Evolutionary conservation across 2,329 filamentous ascomycete genomes (phyloP), one percentile per base, ranked within the genome.

Genomic region (Ustilaginoidea virens): DNA sequence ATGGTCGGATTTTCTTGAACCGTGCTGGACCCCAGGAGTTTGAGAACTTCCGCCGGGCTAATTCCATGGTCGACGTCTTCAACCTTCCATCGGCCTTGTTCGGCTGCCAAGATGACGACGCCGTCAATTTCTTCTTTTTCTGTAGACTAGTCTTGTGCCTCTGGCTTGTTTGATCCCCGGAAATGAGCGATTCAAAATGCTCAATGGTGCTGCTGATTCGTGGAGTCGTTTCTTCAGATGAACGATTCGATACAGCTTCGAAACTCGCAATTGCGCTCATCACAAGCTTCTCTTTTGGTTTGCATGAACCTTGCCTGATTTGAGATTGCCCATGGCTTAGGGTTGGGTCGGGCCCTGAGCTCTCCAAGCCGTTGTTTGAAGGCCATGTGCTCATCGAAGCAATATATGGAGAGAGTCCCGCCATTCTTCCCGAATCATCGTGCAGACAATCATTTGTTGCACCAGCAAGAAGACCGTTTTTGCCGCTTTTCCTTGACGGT

Each of bases 171-270:
- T 18, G 13, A 17, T 30, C 32, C 18, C 23, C 23, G 16, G 29
- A 22, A 10, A 28, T 31, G 21, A 34, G 26, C 12, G 32, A 27
- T 28, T 34, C 32, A 14, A 34, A 34, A 23, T 25, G 32, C n/a
- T 27, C 32, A 17, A 34, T 34, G 13, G 17, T 31, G 25, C 31
- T 28, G 14, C 22, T 30, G 13, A 34, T 34, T 17, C 20, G 32
- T 28, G 25, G 25, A 12, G 12, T 11, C 14, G 18, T 14, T 5
- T 19, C 17, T 14, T 26, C 17, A 19, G 23, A n/a, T 13, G 24
- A 16, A n/a, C 30, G 17, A 12, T 27, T 28, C 18, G 32, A 17
- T 21, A 7, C 10, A 5, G 28, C n/a, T 11, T 30, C 32, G 5
- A 31, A 24, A 13, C 27, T 22, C 7, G 27, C 23, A 13, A 19